Evolutionary conservation across 148 eudicot species (phyloP).

Genomic region (Spergularia marina): DNA sequence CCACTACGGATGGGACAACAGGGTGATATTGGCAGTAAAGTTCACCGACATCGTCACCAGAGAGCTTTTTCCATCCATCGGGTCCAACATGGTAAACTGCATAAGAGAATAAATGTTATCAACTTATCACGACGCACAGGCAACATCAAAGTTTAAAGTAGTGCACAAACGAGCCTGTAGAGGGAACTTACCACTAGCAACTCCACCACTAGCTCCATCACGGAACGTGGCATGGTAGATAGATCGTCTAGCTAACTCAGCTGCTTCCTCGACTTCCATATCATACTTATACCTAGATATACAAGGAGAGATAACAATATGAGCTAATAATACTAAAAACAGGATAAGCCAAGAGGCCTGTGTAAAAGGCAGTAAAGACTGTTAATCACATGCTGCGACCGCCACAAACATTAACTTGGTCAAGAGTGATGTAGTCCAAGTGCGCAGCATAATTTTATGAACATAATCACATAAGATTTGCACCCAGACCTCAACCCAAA

Average conservation of each 20-base stretch:
- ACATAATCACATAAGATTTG: no score
- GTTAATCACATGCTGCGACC: background rate
- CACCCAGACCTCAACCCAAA: no score
- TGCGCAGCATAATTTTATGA: no score
- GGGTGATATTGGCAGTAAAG: constrained; percentile 83
- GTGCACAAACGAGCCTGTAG: background rate
- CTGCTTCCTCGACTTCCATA: constrained; percentile 76
- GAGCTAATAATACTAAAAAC: background rate
- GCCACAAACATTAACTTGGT: constrained; percentile 1
- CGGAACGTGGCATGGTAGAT: constrained; percentile 96
- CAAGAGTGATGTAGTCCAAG: background rate
- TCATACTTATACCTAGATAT: constrained; percentile 61
- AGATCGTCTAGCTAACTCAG: constrained; percentile 80
- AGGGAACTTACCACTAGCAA: constrained; percentile 71
- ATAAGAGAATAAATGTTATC: background rate
- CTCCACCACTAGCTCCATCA: constrained; percentile 99
- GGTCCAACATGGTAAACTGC: constrained; percentile 91
- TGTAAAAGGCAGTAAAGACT: background rate
- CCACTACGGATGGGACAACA: constrained; percentile 49
- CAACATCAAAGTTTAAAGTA: background rate
- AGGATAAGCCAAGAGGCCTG: background rate
- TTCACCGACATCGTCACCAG: constrained; percentile 94
- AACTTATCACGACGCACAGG: constrained; percentile 1
- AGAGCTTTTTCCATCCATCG: constrained; percentile 82
- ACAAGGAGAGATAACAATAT: background rate